Percentiles rank a stretch among this genome's conserved stretches.
These are phyloP conservation scores for Rhynchosporium agropyri DNA, from an alignment of 2,329 filamentous ascomycete species.

Conservation along the genomic window DNA sequence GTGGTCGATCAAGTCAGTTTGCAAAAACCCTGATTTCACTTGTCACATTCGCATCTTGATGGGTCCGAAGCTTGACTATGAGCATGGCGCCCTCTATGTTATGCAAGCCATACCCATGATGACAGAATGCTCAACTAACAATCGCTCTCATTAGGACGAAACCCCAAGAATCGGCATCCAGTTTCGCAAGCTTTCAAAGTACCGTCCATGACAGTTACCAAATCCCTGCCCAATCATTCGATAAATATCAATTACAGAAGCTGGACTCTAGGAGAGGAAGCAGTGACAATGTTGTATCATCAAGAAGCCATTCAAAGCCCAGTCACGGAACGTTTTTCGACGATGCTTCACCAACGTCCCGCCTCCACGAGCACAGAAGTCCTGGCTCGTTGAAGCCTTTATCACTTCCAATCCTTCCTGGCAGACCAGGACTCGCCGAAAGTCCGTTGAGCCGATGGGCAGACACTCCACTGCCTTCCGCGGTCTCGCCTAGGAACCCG, in stretches of 20 bases:
- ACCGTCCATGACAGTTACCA: constrained; percentile 43
- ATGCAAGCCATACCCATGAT: not conserved
- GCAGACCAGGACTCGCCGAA: constrained; percentile 37
- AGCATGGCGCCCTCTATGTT: not conserved
- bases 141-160: constrained; percentile 31
- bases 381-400: constrained; percentile 42
- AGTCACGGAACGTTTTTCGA: constrained; percentile 40
- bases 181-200: constrained; percentile 42
- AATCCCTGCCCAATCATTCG: constrained; percentile 44
- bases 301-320: constrained; percentile 36
- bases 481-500: constrained; percentile 37
- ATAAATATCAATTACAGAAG: constrained; percentile 45
- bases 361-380: constrained; percentile 38
- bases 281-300: constrained; percentile 42
- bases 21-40: not conserved
- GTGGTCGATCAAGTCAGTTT: constrained; percentile 40
- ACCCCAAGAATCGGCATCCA: constrained; percentile 35
- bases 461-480: constrained; percentile 39
- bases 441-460: constrained; percentile 41
- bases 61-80: not conserved
- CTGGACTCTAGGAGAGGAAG: constrained; percentile 39
- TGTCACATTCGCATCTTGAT: too few species aligned
- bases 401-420: constrained; percentile 41
- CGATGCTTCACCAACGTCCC: constrained; percentile 42
- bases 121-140: constrained; percentile 10